phyloP scores from a whole-genome alignment of 768 basidiomycete genomes.

The Leccinum rimulosum region DNA sequence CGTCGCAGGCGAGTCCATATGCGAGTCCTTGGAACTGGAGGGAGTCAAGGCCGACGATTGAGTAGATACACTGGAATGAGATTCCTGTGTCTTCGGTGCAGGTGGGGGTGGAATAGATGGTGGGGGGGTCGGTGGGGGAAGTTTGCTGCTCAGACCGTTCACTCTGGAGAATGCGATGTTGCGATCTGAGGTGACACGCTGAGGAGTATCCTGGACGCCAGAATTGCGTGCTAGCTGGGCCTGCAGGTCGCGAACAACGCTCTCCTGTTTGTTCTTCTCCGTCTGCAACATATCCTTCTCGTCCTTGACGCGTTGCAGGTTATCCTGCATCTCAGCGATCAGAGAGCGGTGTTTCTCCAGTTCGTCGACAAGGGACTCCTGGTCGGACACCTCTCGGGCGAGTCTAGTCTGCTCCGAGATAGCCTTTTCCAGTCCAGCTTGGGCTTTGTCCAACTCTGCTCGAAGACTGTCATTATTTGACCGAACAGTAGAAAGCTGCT shows the following conservation, averaged over 20 bases:
- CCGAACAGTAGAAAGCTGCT: slow-evolving; percentile 43
- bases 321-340: slow-evolving; percentile 75
- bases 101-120: slow-evolving; percentile 87
- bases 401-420: slow-evolving; percentile 60
- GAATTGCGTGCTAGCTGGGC: slow-evolving; percentile 63
- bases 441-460: slow-evolving; percentile 44
- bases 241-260: slow-evolving; percentile 74
- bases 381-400: slow-evolving; percentile 69
- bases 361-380: slow-evolving; percentile 70
- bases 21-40: slow-evolving; percentile 68
- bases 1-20: slow-evolving; percentile 63
- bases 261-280: slow-evolving; percentile 70
- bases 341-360: slow-evolving; percentile 75
- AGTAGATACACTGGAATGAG: slow-evolving; percentile 57
- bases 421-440: slow-evolving; percentile 57
- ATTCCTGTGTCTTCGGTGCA: slow-evolving; percentile 56
- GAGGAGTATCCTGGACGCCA: slow-evolving; percentile 37
- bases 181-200: slow-evolving; percentile 53
- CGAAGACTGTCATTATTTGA: slow-evolving; percentile 44
- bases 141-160: slow-evolving; percentile 65
- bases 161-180: slow-evolving; percentile 54
- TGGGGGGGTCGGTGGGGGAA: slow-evolving; percentile 79
- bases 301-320: slow-evolving; percentile 74
- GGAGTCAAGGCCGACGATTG: slow-evolving; percentile 54
- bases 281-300: slow-evolving; percentile 75